phyloP scores from a whole-genome alignment of 371 early-diverging fungal species.

The Mortierella sp. region DNA sequence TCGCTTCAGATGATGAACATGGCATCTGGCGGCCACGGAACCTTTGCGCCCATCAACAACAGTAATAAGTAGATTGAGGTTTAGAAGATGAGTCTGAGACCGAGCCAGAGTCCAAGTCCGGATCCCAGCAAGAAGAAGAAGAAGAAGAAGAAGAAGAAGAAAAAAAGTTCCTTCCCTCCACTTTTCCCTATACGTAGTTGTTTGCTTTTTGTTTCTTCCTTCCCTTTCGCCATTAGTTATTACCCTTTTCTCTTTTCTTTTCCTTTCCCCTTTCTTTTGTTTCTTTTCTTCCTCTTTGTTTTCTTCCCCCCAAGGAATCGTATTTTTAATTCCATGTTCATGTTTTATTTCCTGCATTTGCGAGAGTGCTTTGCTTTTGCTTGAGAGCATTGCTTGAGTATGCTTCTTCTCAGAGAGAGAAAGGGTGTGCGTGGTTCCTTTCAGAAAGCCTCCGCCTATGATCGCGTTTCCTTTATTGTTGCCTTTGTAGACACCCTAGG shows the following conservation, averaged over 20 bases:
- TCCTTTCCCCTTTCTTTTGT: background rate
- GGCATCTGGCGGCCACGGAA: slow-evolving; percentile 33
- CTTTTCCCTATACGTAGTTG: background rate
- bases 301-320: background rate
- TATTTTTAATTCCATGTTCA: background rate
- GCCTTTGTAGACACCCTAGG: background rate
- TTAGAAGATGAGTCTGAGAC: background rate
- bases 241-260: background rate
- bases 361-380: background rate
- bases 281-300: background rate
- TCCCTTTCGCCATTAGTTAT: background rate
- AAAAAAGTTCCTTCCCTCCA: background rate
- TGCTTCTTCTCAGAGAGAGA: too few species aligned
- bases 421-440: too few species aligned
- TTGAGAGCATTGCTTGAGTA: background rate
- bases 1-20: slow-evolving; percentile 43
- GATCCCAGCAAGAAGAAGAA: background rate
- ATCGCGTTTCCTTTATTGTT: too few species aligned
- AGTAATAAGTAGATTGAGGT: background rate
- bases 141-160: background rate
- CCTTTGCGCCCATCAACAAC: slow-evolving; percentile 22
- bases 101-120: background rate
- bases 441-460: too few species aligned
- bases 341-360: slow-evolving; percentile 3
- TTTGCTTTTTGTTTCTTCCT: background rate